phyloP scores from a whole-genome alignment of 2,329 filamentous ascomycete species.

The Stemphylium vesicarium region DNA sequence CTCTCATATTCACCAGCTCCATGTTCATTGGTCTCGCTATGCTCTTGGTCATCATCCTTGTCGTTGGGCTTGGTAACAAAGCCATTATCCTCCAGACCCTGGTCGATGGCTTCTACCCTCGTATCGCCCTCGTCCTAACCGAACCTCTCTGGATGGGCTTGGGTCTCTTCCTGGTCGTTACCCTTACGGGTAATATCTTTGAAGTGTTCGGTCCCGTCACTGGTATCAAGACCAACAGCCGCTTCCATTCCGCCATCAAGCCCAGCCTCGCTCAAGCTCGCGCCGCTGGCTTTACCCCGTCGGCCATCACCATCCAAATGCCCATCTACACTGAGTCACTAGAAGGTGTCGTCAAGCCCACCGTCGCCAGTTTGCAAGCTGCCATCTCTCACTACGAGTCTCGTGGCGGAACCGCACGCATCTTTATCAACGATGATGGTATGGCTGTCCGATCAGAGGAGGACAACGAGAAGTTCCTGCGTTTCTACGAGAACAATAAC shows the following conservation, averaged over 20 bases:
- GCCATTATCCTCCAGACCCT: conserved; percentile 60
- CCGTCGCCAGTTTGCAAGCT: conserved; percentile 76
- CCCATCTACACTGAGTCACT: conserved; percentile 88
- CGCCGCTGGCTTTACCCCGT: conserved; percentile 65
- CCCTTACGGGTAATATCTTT: conserved; percentile 25
- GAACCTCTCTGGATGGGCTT: conserved; percentile 57
- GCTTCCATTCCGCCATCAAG: conserved; percentile 72
- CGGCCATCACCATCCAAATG: conserved; percentile 76
- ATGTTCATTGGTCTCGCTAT: conserved; percentile 61
- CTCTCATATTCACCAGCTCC: conserved; percentile 60
- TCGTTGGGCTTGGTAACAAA: conserved; percentile 63
- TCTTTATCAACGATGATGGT: conserved; percentile 71
- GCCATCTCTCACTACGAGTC: conserved; percentile 57
- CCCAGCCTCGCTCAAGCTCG: conserved; percentile 51
- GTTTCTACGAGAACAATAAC: conserved; percentile 56
- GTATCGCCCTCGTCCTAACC: conserved; percentile 59
- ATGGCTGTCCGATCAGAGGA: conserved; percentile 64
- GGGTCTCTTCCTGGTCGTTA: conserved; percentile 54
- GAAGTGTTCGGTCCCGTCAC: conserved; percentile 76
- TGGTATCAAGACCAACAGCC: conserved; percentile 76
- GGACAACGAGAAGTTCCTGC: conserved; percentile 50
- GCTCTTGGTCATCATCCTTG: conserved; percentile 58
- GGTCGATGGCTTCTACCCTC: conserved; percentile 59
- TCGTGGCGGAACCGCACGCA: conserved; percentile 67
- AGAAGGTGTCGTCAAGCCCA: conserved; percentile 73